These are phyloP conservation scores for Tetraselmis chui DNA, from an alignment of 139 green algal genomes.

Conservation along the genomic window DNA sequence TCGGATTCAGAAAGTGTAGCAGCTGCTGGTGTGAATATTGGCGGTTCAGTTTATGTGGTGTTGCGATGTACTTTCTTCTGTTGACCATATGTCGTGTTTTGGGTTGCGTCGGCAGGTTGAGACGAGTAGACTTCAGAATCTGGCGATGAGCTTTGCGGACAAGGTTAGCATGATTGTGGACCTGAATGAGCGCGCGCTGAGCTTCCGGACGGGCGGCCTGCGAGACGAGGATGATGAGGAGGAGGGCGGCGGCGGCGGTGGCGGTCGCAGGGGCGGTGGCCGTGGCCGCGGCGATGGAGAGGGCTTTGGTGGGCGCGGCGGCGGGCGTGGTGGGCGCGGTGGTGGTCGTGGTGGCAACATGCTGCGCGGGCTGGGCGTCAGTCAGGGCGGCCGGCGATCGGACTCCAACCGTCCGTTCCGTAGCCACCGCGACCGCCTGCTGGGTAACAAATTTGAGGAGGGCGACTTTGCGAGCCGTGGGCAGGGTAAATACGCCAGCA, in stretches of 20 bases:
- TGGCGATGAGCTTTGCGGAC: slow-evolving; percentile 71
- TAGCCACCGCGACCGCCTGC: not conserved
- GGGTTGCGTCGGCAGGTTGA: too few relatives aligned
- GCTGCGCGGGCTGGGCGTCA: not conserved
- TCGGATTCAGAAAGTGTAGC: too few relatives aligned
- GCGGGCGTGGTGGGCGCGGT: slow-evolving; percentile 20
- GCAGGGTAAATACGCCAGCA: not conserved
- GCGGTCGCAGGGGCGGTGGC: not conserved
- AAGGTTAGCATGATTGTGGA: slow-evolving; percentile 79
- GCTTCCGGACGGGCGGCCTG: slow-evolving; percentile 68
- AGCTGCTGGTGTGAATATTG: too few relatives aligned
- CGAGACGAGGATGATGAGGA: slow-evolving; percentile 57
- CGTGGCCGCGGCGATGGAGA: not conserved
- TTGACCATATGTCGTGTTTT: too few relatives aligned
- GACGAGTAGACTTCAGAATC: slow-evolving; percentile 38
- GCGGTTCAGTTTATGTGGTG: too few relatives aligned
- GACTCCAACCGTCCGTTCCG: not conserved
- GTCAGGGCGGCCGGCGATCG: not conserved
- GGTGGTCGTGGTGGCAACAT: slow-evolving; percentile 2
- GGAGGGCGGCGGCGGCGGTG: slow-evolving; percentile 5
- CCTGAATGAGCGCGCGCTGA: slow-evolving; percentile 87
- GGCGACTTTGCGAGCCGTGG: not conserved
- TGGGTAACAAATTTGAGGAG: not conserved
- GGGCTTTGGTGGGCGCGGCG: slow-evolving; percentile 19
- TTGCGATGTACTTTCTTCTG: too few relatives aligned